Conservation (phyloP, 805 yeast genomes). For the Scheffersomyces coipomensis region DNA sequence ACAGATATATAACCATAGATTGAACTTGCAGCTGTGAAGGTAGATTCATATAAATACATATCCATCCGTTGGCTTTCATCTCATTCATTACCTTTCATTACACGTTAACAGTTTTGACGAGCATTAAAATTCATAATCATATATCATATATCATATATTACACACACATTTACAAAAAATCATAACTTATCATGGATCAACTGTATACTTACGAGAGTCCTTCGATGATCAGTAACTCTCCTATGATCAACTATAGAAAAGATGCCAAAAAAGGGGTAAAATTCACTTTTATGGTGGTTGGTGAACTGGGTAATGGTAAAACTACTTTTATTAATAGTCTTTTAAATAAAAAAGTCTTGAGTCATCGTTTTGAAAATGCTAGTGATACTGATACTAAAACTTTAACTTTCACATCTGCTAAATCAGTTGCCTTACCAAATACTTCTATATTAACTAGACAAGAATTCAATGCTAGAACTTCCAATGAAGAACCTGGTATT, state of each 20-base stretch:
- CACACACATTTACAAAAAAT: too few relatives aligned
- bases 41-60: too few relatives aligned
- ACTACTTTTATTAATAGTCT: conserved; percentile 72
- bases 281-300: conserved; percentile 71
- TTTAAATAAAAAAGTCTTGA: conserved; percentile 58
- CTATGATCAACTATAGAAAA: conserved; percentile 54
- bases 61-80: too few relatives aligned
- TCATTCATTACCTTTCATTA: too few relatives aligned
- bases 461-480: conserved; percentile 60
- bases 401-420: conserved; percentile 55
- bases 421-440: conserved; percentile 52
- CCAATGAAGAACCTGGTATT: conserved; percentile 70
- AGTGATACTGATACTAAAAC: conserved; percentile 31
- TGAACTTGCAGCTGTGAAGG: too few relatives aligned
- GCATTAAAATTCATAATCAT: too few relatives aligned
- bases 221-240: conserved; percentile 22
- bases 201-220: conserved; percentile 9
- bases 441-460: conserved; percentile 55
- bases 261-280: conserved; percentile 73
- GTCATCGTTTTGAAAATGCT: conserved; percentile 51
- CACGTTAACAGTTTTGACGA: too few relatives aligned
- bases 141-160: too few relatives aligned
- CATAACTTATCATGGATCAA: conserved; percentile 21
- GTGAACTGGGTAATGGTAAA: conserved; percentile 75
- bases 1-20: too few relatives aligned